Evolutionary conservation across 2,329 filamentous ascomycete genomes (phyloP).

Genomic region (Metarhizium guizhouense): DNA sequence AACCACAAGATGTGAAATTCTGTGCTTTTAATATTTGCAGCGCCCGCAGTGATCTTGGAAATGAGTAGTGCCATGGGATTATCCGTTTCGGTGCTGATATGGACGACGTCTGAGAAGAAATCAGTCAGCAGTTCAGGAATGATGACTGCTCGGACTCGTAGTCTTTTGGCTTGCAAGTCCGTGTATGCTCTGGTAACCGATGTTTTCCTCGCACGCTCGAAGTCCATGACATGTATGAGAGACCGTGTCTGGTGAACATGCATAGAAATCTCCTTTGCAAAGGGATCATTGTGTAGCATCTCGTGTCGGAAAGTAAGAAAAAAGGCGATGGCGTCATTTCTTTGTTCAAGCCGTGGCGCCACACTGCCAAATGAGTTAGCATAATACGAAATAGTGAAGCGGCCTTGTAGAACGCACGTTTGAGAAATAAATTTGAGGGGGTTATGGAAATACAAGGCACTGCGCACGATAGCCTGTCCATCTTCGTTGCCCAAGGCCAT

Average conservation of each 20-base stretch:
- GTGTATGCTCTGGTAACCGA: neutral
- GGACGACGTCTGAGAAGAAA: conserved; percentile 7
- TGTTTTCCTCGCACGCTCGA: neutral
- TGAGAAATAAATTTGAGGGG: conserved; percentile 4
- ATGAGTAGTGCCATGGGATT: conserved; percentile 12
- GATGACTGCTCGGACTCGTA: neutral
- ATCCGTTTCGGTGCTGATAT: conserved; percentile 8
- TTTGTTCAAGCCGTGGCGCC: conserved; percentile 2
- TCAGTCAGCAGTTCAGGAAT: conserved; percentile 1
- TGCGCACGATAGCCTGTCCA: neutral
- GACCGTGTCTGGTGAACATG: conserved; percentile 5
- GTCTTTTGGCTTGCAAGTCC: neutral
- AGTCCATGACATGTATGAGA: conserved; percentile 5
- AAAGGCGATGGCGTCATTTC: neutral
- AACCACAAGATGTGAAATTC: conserved; percentile 20
- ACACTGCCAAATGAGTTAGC: conserved; percentile 7
- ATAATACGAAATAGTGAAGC: neutral
- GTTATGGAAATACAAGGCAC: neutral
- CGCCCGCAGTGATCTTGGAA: conserved; percentile 10
- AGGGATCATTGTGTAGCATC: neutral
- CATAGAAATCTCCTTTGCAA: conserved; percentile 1
- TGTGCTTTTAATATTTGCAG: conserved; percentile 4
- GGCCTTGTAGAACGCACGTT: conserved; percentile 1
- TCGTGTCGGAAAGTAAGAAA: conserved; percentile 6
- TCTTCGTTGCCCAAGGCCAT: conserved; percentile 3